Percentiles rank a stretch among this genome's conserved stretches.
phyloP scores from a whole-genome alignment of 345 rosid genomes.

The Gossypium australe region DNA sequence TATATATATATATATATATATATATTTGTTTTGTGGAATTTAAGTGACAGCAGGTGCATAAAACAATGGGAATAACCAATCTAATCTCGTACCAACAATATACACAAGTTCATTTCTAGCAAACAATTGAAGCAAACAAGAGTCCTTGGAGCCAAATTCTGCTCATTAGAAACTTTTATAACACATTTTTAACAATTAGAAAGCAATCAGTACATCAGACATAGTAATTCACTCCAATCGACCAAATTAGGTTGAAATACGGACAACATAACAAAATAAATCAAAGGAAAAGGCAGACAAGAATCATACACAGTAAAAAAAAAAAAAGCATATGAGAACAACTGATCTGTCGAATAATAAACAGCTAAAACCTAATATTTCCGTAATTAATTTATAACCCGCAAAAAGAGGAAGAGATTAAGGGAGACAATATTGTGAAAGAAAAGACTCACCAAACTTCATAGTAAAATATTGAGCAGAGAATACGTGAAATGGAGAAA shows the following conservation, averaged over 20 bases:
- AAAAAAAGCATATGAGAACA: neutral
- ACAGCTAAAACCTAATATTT: neutral
- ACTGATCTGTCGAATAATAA: neutral
- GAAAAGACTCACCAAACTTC: constrained; percentile 21
- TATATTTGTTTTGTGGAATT: neutral
- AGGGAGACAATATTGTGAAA: neutral
- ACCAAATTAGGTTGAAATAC: neutral
- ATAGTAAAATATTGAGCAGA: constrained; percentile 18
- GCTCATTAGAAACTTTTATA: neutral
- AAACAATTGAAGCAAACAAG: neutral
- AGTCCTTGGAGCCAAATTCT: neutral
- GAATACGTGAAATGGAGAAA: constrained; percentile 9
- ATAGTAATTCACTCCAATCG: neutral
- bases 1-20: neutral
- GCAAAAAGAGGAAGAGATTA: neutral
- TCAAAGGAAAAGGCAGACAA: no score
- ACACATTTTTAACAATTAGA: neutral
- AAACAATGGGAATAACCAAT: neutral
- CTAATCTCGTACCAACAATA: neutral
- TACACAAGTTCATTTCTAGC: neutral
- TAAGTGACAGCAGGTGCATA: neutral
- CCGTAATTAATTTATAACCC: neutral
- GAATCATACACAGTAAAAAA: neutral
- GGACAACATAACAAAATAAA: neutral
- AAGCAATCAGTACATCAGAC: neutral